phyloP scores from a whole-genome alignment of 1,139 yeast genomes.

The Yamadazyma buinensis region DNA sequence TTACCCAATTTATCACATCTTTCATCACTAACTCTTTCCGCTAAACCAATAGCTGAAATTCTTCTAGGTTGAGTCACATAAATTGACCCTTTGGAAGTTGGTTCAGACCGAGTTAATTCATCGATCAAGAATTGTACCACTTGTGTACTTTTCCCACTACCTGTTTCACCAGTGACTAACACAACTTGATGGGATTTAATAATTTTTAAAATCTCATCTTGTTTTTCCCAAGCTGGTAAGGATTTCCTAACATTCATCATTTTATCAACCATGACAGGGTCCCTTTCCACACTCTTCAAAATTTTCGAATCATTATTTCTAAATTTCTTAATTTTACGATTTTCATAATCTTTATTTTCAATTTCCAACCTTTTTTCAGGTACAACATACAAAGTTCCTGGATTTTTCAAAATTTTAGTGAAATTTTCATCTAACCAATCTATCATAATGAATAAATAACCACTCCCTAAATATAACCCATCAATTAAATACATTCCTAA shows the following conservation, averaged over 20 bases:
- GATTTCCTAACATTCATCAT: slow-evolving; percentile 37
- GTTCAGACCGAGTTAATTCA: slow-evolving; percentile 42
- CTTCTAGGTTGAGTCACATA: slow-evolving; percentile 95
- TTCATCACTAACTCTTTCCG: slow-evolving; percentile 88
- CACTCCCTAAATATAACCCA: slow-evolving; percentile 57
- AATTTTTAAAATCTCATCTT: slow-evolving; percentile 48
- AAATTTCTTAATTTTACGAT: not conserved
- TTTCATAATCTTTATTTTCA: not conserved
- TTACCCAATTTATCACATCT: slow-evolving; percentile 64
- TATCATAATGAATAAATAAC: slow-evolving; percentile 58
- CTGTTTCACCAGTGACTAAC: slow-evolving; percentile 92
- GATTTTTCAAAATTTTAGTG: slow-evolving; percentile 55
- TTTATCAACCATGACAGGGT: slow-evolving; percentile 3
- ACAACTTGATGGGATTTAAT: slow-evolving; percentile 62
- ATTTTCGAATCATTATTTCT: slow-evolving; percentile 8
- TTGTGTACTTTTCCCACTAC: slow-evolving; percentile 94
- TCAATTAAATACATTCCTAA: slow-evolving; percentile 37
- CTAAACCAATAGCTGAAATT: slow-evolving; percentile 91
- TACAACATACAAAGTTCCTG: slow-evolving; percentile 44
- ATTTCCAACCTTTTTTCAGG: slow-evolving; percentile 2
- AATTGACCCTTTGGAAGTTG: slow-evolving; percentile 51
- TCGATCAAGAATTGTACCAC: slow-evolving; percentile 87
- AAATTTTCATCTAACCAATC: slow-evolving; percentile 77
- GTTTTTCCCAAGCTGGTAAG: slow-evolving; percentile 84
- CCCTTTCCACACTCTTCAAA: too few species aligned